Conservation (phyloP, 768 basidiomycete genomes). For the Leucocoprinus leucothites region DNA sequence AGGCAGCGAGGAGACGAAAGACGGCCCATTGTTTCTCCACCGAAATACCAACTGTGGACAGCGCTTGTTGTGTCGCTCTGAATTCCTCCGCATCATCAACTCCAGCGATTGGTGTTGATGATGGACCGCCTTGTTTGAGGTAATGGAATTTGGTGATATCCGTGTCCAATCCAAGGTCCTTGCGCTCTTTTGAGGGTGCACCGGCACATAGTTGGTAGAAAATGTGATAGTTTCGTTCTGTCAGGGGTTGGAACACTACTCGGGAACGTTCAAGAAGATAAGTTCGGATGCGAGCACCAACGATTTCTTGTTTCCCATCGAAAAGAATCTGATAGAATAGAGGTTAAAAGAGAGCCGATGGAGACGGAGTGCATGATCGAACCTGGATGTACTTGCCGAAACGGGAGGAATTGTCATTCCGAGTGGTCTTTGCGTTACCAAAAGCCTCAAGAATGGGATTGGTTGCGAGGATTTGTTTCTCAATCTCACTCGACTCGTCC, state of each 20-base stretch:
- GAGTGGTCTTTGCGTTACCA: slow-evolving; percentile 98
- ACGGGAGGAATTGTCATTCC: slow-evolving; percentile 98
- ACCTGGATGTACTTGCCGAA: slow-evolving; percentile 99
- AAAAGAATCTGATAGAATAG: slow-evolving; percentile 76
- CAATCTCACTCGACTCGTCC: slow-evolving; percentile 91
- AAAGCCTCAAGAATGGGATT: slow-evolving; percentile 99
- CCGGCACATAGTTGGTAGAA: slow-evolving; percentile 99
- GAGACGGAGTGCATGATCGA: slow-evolving; percentile 17
- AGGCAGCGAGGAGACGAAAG: slow-evolving; percentile 87
- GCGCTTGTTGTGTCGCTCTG: slow-evolving; percentile 85
- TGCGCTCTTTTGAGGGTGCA: slow-evolving; percentile 91
- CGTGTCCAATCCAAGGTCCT: slow-evolving; percentile 86
- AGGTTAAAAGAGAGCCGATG: slow-evolving; percentile 8
- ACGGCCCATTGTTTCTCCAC: slow-evolving; percentile 99
- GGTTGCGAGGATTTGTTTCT: slow-evolving; percentile 96
- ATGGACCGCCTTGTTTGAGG: slow-evolving; percentile 89
- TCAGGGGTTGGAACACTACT: slow-evolving; percentile 94
- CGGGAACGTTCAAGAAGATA: slow-evolving; percentile 97
- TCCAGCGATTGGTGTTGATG: slow-evolving; percentile 82
- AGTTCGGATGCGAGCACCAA: slow-evolving; percentile 97
- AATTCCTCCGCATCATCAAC: slow-evolving; percentile 98
- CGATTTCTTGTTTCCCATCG: slow-evolving; percentile 93
- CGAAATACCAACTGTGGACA: slow-evolving; percentile 96
- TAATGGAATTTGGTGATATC: slow-evolving; percentile 89
- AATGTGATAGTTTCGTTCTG: slow-evolving; percentile 98